phyloP scores from a whole-genome alignment of 169 alveolate species.

The Besnoitia besnoiti region DNA sequence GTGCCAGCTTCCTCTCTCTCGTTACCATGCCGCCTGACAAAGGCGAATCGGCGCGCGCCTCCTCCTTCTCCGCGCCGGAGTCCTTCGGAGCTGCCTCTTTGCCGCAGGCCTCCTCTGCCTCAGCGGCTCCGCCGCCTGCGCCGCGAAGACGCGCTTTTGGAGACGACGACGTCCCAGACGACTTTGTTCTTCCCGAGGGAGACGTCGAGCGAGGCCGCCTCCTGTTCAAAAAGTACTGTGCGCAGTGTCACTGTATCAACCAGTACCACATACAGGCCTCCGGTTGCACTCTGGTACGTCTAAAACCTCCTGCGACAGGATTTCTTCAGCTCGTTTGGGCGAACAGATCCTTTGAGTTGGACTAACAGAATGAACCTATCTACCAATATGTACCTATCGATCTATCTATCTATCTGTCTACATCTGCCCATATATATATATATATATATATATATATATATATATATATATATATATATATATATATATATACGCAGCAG shows the following conservation, averaged over 20 bases:
- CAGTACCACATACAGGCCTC: not conserved
- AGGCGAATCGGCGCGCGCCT: no score
- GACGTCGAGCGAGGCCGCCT: slow-evolving; percentile 51
- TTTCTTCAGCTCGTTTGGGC: no score
- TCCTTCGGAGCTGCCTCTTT: not conserved
- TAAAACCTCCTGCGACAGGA: not conserved
- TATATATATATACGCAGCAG: not conserved
- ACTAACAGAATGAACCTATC: not conserved
- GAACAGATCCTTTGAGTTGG: not conserved
- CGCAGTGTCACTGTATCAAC: slow-evolving; percentile 62
- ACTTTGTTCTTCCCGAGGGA: slow-evolving; percentile 54
- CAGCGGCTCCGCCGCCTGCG: not conserved
- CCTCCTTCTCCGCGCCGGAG: not conserved
- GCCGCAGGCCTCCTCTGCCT: not conserved
- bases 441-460: not conserved
- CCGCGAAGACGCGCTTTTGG: not conserved
- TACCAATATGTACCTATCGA: not conserved
- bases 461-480: not conserved
- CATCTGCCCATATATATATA: not conserved
- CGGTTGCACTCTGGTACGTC: slow-evolving; percentile 49
- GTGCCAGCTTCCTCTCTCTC: no score
- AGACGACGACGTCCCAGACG: slow-evolving; percentile 29
- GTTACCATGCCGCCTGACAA: no score
- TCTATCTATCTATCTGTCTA: not conserved
- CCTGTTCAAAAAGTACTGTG: slow-evolving; percentile 60